These are phyloP conservation scores for Trebouxia sp. DNA, from an alignment of 139 green algal genomes.

Conservation along the genomic window DNA sequence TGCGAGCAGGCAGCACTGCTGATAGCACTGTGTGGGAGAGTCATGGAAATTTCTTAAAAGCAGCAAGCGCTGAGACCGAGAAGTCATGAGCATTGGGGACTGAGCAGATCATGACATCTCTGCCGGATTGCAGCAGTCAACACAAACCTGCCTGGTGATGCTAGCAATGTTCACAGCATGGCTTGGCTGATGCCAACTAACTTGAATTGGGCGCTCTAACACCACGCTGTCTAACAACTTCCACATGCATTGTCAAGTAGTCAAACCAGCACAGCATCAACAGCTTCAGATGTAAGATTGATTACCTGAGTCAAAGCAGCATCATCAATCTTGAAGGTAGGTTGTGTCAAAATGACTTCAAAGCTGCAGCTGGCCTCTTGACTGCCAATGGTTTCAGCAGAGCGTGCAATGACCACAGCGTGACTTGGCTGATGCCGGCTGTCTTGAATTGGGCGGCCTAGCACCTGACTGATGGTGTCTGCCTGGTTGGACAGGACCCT, in stretches of 20 bases:
- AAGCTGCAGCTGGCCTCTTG: conserved; percentile 18
- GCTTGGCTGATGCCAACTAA: conserved; percentile 38
- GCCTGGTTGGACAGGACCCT: conserved; percentile 26
- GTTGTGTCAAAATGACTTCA: conserved; percentile 16
- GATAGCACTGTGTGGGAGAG: too few species aligned
- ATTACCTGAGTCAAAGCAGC: neutral
- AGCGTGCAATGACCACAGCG: conserved; percentile 58
- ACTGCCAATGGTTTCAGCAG: conserved; percentile 34
- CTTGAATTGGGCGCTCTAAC: conserved; percentile 56
- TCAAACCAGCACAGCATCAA: too few species aligned
- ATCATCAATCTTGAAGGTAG: neutral
- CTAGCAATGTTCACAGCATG: conserved; percentile 58
- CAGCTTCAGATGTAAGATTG: too few species aligned
- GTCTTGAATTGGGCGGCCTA: conserved; percentile 56
- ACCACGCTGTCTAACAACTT: conserved; percentile 27
- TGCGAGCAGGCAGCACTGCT: too few species aligned
- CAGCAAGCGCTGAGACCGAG: too few species aligned
- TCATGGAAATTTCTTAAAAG: too few species aligned
- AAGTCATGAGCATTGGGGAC: too few species aligned
- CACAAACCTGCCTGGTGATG: too few species aligned
- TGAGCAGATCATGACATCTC: too few species aligned
- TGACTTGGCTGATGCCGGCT: conserved; percentile 38
- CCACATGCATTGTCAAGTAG: too few species aligned
- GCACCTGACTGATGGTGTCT: conserved; percentile 39
- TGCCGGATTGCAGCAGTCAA: too few species aligned